These are phyloP conservation scores for Monilinia fructicola DNA, from an alignment of 2,329 filamentous ascomycete species.

Conservation along the genomic window DNA sequence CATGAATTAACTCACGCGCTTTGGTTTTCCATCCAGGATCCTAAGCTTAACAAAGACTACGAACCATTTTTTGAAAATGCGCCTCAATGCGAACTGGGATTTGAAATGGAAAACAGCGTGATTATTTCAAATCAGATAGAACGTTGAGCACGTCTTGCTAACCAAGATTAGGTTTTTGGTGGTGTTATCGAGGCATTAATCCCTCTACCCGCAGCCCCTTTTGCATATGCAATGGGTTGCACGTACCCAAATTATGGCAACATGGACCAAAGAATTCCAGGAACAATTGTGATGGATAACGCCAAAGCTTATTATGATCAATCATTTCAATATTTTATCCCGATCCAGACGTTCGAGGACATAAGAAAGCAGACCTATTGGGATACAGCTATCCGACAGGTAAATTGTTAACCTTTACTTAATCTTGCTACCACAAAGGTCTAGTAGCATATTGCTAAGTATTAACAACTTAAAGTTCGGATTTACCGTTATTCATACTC, in stretches of 20 bases:
- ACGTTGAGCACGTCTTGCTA: background rate
- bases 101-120: conserved; percentile 16
- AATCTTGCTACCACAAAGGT: background rate
- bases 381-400: conserved; percentile 7
- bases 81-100: conserved; percentile 15
- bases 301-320: background rate
- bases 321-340: background rate
- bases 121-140: background rate
- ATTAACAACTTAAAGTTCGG: background rate
- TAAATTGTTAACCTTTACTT: background rate
- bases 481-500: background rate
- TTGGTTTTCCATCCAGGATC: background rate
- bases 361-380: conserved; percentile 8
- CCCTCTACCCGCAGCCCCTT: background rate
- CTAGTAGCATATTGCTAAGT: background rate
- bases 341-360: conserved; percentile 16
- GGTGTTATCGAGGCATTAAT: conserved; percentile 13
- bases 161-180: conserved; percentile 11
- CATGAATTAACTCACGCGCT: conserved; percentile 15
- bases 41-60: background rate
- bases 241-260: background rate
- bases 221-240: conserved; percentile 1
- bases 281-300: background rate
- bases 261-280: fast-evolving
- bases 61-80: conserved; percentile 18